Evolutionary conservation across 495 filamentous ascomycete species (phyloP), one percentile per base, ranked within the genome.

Genomic region (Neurospora pannonica): DNA sequence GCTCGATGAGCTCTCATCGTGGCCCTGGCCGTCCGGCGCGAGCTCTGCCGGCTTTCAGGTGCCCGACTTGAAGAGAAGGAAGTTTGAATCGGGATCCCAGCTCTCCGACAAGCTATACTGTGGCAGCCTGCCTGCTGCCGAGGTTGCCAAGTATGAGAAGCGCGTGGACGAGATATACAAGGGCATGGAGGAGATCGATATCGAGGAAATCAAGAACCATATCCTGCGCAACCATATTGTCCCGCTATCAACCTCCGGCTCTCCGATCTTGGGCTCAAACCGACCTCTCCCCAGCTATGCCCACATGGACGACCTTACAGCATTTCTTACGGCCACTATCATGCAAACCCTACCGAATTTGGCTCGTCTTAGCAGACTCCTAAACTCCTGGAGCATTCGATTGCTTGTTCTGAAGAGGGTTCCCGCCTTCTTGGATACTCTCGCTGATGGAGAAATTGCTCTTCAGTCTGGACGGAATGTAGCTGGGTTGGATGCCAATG

Each of bases 131-230:
- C 87, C 88, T 24, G 87, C 86, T 24, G 78, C 82, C 6, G 83
- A 89, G 37, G 90, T 95, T 0, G 80, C 87, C 38, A 79, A 83
- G 71, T 94, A 96, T 79, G 92, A 95, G 78, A 83, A 81, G 43
- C 88, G 95, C 37, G 87, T 97, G 34, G 92, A 95, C 42, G 89
- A 91, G 71, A 97, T 99, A 75, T 85, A 85, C 28, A 88, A 90
- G 70, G 91, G 89, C 70, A 89, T 98, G 85, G 93, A 95, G 28
- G 87, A 88, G 54, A 84, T 99, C 69, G 89, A 94, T 71, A 87
- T 99, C 67, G 94, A 97, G 75, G 94, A 97, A 77, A 89, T 98
- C 77, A 98, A 98, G 84, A 88, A 87, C 70, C 93, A 94, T 80
- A 93, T 98, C 75, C 84, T 97, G 73, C 90, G 92, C 85, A 92